Conservation (phyloP, 2,329 filamentous ascomycete genomes). For the Trichoderma hamatum region DNA sequence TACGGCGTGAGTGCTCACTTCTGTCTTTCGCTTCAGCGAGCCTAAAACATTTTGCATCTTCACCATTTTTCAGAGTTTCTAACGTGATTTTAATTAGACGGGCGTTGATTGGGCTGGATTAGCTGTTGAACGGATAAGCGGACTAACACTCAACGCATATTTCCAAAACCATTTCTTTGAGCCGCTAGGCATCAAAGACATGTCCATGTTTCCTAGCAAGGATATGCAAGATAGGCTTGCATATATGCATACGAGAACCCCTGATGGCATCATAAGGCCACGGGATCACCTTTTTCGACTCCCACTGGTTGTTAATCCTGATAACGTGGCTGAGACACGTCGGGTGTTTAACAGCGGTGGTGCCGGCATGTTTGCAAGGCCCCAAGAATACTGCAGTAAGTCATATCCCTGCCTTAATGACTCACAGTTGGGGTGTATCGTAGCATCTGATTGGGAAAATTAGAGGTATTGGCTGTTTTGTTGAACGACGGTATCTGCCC, state of each 20-base stretch:
- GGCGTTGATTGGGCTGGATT: conserved; percentile 15
- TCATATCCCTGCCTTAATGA: background rate
- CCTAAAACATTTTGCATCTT: background rate
- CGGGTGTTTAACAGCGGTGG: conserved; percentile 12
- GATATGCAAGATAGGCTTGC: conserved; percentile 12
- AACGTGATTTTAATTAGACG: background rate
- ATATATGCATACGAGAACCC: background rate
- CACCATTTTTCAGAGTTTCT: background rate
- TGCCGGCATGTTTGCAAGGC: conserved; percentile 12
- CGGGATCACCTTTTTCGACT: conserved; percentile 9
- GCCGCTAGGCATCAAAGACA: conserved; percentile 10
- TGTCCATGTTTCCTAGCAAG: conserved; percentile 7
- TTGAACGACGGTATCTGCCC: conserved; percentile 19
- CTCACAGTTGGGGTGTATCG: background rate
- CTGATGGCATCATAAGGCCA: conserved; percentile 1
- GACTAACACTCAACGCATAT: conserved; percentile 1
- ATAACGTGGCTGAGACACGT: conserved; percentile 1
- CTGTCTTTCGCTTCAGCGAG: too few species aligned
- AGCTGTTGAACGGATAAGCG: background rate
- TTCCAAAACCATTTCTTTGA: background rate
- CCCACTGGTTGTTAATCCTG: background rate
- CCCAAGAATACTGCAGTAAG: conserved; percentile 24
- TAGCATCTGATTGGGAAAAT: background rate
- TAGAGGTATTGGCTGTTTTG: conserved; percentile 8
- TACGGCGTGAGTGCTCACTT: conserved; percentile 1